Base-by-base conservation (phyloP, 805 yeast species). In the Cyberlindnera amylophila region DNA sequence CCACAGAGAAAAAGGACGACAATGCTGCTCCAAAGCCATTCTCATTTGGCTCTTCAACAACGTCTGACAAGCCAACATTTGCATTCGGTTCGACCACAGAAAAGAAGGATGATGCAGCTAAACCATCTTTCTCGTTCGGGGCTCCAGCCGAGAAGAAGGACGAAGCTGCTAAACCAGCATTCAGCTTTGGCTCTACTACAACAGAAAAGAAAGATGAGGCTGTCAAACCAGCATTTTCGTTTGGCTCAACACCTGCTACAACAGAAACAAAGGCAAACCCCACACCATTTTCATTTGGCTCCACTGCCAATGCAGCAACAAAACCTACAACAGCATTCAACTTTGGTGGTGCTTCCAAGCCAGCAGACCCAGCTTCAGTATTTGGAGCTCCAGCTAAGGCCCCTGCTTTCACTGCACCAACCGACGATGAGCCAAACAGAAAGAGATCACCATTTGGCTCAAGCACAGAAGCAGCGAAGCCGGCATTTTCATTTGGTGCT, bases 121-220 rank as follows among this genome's bases (percentile, higher is more conserved):
- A 32, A 16, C 15, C 47, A 16, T n/a, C n/a, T n/a, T n/a, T n/a
- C n/a, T n/a, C n/a, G n/a, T n/a, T n/a, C n/a, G n/a, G n/a, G n/a
- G n/a, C n/a, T n/a, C n/a, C n/a, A n/a, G n/a, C n/a, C n/a, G n/a
- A n/a, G n/a, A n/a, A n/a, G n/a, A n/a, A n/a, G n/a, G n/a, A n/a
- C n/a, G 23, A 39, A 12, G 18, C 19, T 10, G 8, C 32, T 15
- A 16, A 16, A 17, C 19, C 19, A 13, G n/a, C 17, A 1, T 55
- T 55, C 44, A 43, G 40, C n/a, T 50, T 53, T 33, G 56, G 53
- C 23, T 45, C 39, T 15, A 9, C 55, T 7, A n/a, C n/a, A n/a
- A n/a, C n/a, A n/a, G n/a, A n/a, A n/a, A n/a, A n/a, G n/a, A n/a
- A n/a, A n/a, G n/a, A n/a, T n/a, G n/a, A n/a, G n/a, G n/a, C n/a